A percentile compares a stretch with the other conserved stretches of the same genome.
phyloP scores from a whole-genome alignment of 2,329 filamentous ascomycete species.

The Neurospora crassa region DNA sequence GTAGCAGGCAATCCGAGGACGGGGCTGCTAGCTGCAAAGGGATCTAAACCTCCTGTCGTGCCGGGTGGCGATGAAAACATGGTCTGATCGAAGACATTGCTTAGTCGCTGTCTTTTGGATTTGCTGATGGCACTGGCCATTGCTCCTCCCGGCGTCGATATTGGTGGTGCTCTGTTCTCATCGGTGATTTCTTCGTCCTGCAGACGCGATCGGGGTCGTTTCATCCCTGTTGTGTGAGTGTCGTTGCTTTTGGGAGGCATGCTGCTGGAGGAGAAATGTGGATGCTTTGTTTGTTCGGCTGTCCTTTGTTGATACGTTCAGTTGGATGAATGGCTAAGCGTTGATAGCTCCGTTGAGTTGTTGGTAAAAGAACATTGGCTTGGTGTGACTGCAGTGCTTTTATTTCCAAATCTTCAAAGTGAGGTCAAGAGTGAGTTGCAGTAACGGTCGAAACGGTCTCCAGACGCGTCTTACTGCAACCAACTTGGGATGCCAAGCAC shows the following conservation, averaged over 20 bases:
- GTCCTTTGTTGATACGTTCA: neutral
- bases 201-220: slow-evolving; percentile 1
- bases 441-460: neutral
- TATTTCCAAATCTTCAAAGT: neutral
- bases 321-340: neutral
- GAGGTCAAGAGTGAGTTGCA: neutral
- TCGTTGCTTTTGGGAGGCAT: neutral
- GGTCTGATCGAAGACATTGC: neutral
- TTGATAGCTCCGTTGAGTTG: neutral
- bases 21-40: neutral
- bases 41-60: neutral
- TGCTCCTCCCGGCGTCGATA: neutral
- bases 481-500: neutral
- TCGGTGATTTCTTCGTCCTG: neutral
- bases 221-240: neutral
- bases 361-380: neutral
- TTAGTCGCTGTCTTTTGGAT: neutral
- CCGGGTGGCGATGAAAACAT: neutral
- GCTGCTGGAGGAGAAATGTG: neutral
- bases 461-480: neutral
- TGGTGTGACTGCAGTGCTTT: neutral
- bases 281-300: neutral
- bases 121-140: neutral
- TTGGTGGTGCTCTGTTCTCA: neutral
- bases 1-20: neutral